Percentiles rank a stretch among this genome's conserved stretches.
phyloP scores from a whole-genome alignment of 139 green algal species.

The Picochlorum sp. region DNA sequence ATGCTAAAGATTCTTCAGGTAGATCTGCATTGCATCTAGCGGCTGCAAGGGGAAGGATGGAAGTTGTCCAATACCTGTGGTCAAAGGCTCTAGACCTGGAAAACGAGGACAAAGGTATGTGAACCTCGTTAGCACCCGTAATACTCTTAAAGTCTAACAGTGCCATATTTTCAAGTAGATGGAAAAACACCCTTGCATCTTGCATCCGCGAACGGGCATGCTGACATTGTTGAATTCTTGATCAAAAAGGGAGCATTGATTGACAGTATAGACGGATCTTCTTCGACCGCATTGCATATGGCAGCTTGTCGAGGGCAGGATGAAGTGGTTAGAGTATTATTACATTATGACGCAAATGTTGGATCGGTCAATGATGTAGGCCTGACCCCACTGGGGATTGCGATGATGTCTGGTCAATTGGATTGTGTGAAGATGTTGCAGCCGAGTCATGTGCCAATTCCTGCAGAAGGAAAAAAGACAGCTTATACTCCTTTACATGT shows the following conservation, averaged over 20 bases:
- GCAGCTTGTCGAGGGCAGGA: conserved; percentile 30
- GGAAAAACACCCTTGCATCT: conserved; percentile 56
- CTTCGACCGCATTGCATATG: conserved; percentile 57
- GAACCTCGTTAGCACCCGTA: neutral
- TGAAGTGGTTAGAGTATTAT: conserved; percentile 4
- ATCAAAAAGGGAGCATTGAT: conserved; percentile 46
- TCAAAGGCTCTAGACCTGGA: conserved; percentile 55
- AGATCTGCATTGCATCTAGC: conserved; percentile 53
- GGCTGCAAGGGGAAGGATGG: conserved; percentile 40
- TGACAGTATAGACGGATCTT: conserved; percentile 40
- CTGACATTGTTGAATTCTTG: conserved; percentile 31
- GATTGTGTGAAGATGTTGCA: conserved; percentile 5
- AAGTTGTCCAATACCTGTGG: conserved; percentile 44
- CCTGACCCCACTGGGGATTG: neutral
- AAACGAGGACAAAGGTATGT: conserved; percentile 39
- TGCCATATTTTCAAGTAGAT: neutral
- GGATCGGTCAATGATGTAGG: neutral
- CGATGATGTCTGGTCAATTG: conserved; percentile 9
- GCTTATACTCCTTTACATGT: conserved; percentile 2
- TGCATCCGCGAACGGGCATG: conserved; percentile 30
- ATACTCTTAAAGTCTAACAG: neutral
- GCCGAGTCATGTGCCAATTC: neutral
- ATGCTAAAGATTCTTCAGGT: conserved; percentile 46
- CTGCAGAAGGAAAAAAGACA: neutral
- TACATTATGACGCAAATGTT: neutral